Evolutionary conservation across 176 grass and related monocot species (phyloP), one percentile per base, ranked within the genome.

Genomic region (Saccharum spontaneum): DNA sequence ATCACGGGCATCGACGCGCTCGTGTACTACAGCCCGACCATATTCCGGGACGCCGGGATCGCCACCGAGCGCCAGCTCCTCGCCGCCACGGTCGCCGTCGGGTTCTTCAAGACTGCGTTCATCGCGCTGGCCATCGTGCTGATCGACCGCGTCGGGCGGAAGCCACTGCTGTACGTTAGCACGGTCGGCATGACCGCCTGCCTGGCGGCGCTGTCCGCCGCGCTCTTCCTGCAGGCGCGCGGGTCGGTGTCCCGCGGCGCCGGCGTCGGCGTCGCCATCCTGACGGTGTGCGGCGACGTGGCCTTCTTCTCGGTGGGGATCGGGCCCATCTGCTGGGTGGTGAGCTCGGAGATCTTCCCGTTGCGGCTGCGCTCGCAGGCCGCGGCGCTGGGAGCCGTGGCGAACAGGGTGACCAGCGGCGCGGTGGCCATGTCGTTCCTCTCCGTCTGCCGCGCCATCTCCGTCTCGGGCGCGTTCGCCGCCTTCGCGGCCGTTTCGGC

Each of bases 251-350:
- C 94, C 0, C 4, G 79, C 0, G 87, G 63, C 37, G 87, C 36
- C 62, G 91, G 70, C 1, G 52, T 90, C 5, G 78, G 22, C 6
- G 5, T 90, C 3, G 91, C 94, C 12, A 80, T 94, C 61, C 43
- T 91, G 34, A 88, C 91, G 33, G 94, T 94, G 61, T 97, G 94
- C 22, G 94, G 91, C 23, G 88, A 86, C 79, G 91, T 97, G 23
- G 91, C 91, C 0, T 94, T 94, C 75, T 97, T 97, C 80, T 97
- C 94, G 6, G 81, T 97, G 11, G 94, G 94, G 41, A 89, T 97
- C 1, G 94, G 94, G 7, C 94, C 94, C 14, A 77, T 97, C 82
- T 84, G 80, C 73, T 86, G 83, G 94, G 91, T 97, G 68, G 54
- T 94, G 57, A 90, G 86, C 82, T 97, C 94, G 4, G 94, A 97